A percentile compares a stretch with the other conserved stretches of the same genome.
These are phyloP conservation scores for Colletotrichum chlorophyti DNA, from an alignment of 2,329 filamentous ascomycete species.

Conservation along the genomic window DNA sequence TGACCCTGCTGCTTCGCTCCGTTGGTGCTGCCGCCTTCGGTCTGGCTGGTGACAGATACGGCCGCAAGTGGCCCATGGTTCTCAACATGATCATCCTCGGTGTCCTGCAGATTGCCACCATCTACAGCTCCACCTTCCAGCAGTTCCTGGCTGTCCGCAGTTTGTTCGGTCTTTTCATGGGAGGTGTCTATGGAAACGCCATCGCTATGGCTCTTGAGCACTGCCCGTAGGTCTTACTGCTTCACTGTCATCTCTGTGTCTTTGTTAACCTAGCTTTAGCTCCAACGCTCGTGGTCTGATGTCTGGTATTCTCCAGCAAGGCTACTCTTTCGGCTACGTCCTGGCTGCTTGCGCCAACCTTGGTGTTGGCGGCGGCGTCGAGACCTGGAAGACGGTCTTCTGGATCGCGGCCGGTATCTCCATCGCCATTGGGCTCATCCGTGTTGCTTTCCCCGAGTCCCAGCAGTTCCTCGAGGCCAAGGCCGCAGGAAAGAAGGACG, in stretches of 20 bases:
- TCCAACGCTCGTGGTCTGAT: constrained; percentile 77
- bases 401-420: constrained; percentile 73
- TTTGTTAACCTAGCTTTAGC: constrained; percentile 38
- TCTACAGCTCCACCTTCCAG: constrained; percentile 74
- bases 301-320: constrained; percentile 83
- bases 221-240: constrained; percentile 59
- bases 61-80: constrained; percentile 85
- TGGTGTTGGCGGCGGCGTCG: constrained; percentile 67
- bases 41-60: constrained; percentile 78
- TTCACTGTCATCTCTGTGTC: accelerated
- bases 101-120: constrained; percentile 74
- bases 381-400: constrained; percentile 79
- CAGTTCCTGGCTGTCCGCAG: constrained; percentile 78
- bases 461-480: constrained; percentile 77
- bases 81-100: constrained; percentile 78
- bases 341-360: constrained; percentile 79
- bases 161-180: constrained; percentile 81
- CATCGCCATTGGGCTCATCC: constrained; percentile 71
- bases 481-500: constrained; percentile 55
- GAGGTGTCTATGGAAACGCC: constrained; percentile 80
- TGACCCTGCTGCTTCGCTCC: constrained; percentile 77
- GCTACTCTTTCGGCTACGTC: constrained; percentile 82
- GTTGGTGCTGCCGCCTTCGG: constrained; percentile 80
- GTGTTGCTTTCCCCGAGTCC: constrained; percentile 75
- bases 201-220: constrained; percentile 81